Evolutionary conservation across 495 filamentous ascomycete species (phyloP).

Genomic region (Cercophora sp.): DNA sequence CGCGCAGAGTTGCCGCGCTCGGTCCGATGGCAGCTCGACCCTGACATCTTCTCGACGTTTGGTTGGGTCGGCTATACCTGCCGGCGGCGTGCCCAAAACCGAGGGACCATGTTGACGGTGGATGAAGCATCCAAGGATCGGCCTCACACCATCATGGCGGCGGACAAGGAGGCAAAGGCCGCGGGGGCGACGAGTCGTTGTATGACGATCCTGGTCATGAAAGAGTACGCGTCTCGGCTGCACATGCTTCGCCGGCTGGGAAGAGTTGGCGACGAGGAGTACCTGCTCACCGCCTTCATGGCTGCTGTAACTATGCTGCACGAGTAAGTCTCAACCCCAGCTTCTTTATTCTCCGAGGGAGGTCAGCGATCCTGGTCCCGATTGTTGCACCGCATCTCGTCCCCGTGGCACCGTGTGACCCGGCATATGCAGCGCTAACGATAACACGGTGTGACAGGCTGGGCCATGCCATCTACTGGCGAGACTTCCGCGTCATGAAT

Average conservation of each 20-base stretch:
- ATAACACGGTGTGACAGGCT: slow-evolving; percentile 21
- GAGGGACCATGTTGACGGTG: background rate
- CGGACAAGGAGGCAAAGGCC: slow-evolving; percentile 18
- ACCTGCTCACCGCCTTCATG: slow-evolving; percentile 38
- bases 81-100: slow-evolving; percentile 14
- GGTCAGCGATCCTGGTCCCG: no score
- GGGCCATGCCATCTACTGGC: slow-evolving; percentile 39
- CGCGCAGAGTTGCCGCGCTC: slow-evolving; percentile 16
- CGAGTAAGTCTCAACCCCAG: slow-evolving; percentile 28
- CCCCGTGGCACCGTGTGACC: background rate
- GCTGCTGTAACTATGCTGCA: slow-evolving; percentile 36
- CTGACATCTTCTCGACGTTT: slow-evolving; percentile 24
- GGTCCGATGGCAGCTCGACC: slow-evolving; percentile 34
- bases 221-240: slow-evolving; percentile 30
- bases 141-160: slow-evolving; percentile 25
- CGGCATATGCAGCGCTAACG: background rate
- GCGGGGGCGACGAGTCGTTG: slow-evolving; percentile 10
- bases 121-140: slow-evolving; percentile 14
- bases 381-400: background rate
- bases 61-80: slow-evolving; percentile 40
- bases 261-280: slow-evolving; percentile 31
- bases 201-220: slow-evolving; percentile 31
- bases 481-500: slow-evolving; percentile 31
- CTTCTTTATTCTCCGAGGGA: background rate
- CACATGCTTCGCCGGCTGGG: slow-evolving; percentile 25